Evolutionary conservation across 805 yeast species (phyloP).

Genomic region (Metschnikowia dekortorum): DNA sequence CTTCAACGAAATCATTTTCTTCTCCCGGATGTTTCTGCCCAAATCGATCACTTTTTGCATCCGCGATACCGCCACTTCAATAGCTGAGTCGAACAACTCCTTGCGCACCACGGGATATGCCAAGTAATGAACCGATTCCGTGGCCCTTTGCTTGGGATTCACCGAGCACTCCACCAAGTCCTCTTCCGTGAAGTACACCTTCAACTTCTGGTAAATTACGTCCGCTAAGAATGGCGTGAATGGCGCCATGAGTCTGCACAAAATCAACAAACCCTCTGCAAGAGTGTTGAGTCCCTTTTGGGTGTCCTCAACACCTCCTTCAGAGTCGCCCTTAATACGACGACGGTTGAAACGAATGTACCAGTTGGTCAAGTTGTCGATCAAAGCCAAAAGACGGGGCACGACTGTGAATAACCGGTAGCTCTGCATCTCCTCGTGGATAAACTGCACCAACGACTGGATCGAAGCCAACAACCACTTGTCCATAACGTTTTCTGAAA

Average conservation of each 20-base stretch:
- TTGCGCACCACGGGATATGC: slow-evolving; percentile 81
- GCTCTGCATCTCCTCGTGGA: slow-evolving; percentile 84
- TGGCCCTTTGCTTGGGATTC: slow-evolving; percentile 48
- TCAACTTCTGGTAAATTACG: slow-evolving; percentile 75
- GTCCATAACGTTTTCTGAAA: slow-evolving; percentile 90
- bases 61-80: slow-evolving; percentile 84
- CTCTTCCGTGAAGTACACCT: slow-evolving; percentile 54
- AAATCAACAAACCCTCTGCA: slow-evolving; percentile 82
- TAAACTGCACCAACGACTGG: slow-evolving; percentile 82
- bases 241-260: slow-evolving; percentile 97
- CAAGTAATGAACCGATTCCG: slow-evolving; percentile 89
- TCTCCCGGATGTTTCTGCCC: slow-evolving; percentile 95
- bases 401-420: slow-evolving; percentile 95
- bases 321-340: slow-evolving; percentile 85
- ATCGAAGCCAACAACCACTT: slow-evolving; percentile 95
- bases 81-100: slow-evolving; percentile 74
- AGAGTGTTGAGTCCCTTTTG: slow-evolving; percentile 83
- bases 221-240: slow-evolving; percentile 97
- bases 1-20: slow-evolving; percentile 88
- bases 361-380: slow-evolving; percentile 97
- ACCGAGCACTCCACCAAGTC: slow-evolving; percentile 43
- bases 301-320: slow-evolving; percentile 80
- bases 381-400: slow-evolving; percentile 80
- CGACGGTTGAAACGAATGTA: slow-evolving; percentile 97
- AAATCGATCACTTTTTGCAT: slow-evolving; percentile 97